phyloP scores from a whole-genome alignment of 495 filamentous ascomycete species.

The Hyaloscypha finlandica region DNA sequence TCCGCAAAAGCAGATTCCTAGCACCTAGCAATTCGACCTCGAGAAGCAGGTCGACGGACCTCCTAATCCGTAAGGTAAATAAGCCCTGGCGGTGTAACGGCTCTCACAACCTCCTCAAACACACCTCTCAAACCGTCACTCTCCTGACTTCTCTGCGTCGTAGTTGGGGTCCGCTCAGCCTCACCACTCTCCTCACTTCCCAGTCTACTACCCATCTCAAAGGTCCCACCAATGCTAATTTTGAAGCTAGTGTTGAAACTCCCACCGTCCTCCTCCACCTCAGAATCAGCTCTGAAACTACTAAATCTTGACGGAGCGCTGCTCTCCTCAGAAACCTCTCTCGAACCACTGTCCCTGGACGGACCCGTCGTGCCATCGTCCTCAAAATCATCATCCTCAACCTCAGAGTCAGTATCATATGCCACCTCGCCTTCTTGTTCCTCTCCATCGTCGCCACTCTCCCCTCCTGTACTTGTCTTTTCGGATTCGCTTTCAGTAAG shows the following conservation, averaged over 20 bases:
- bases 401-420: slow-evolving; percentile 22
- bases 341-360: neutral
- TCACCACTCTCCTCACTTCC: neutral
- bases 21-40: neutral
- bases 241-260: neutral
- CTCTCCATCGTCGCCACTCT: neutral
- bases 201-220: neutral
- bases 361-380: neutral
- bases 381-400: slow-evolving; percentile 19
- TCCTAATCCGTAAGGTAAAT: neutral
- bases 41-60: neutral
- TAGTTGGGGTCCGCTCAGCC: neutral
- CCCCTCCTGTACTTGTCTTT: neutral
- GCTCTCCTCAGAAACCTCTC: neutral
- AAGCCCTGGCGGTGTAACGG: neutral
- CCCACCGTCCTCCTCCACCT: neutral
- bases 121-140: neutral
- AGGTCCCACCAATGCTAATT: neutral
- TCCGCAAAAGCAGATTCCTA: neutral
- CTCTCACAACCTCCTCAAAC: neutral
- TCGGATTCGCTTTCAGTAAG: neutral
- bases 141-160: neutral
- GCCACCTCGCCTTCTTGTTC: neutral
- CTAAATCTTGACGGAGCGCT: neutral
- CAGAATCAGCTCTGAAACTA: neutral